A percentile compares a stretch with the other conserved stretches of the same genome.
phyloP scores from a whole-genome alignment of 2,329 filamentous ascomycete genomes.

The Scytalidium lignicola region DNA sequence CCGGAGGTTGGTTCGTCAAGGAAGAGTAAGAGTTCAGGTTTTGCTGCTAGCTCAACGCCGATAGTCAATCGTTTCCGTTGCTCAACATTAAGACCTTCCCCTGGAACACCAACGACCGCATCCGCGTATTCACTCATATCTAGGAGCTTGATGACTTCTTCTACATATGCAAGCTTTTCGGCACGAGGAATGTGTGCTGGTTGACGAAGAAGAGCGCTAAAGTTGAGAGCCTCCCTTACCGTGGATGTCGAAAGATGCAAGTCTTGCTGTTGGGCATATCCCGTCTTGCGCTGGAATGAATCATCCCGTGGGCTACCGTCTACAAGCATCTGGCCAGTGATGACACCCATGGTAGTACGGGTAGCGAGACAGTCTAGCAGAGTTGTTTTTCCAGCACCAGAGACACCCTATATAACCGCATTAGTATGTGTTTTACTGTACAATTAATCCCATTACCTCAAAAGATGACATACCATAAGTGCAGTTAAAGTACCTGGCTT shows the following conservation, averaged over 20 bases:
- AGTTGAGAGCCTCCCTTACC: constrained; percentile 79
- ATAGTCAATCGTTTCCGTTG: constrained; percentile 79
- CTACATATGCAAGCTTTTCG: constrained; percentile 81
- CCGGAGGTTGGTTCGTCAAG: constrained; percentile 91
- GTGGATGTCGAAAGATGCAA: constrained; percentile 77
- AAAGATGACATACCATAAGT: constrained; percentile 40
- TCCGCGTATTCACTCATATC: constrained; percentile 87
- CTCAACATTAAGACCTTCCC: constrained; percentile 73
- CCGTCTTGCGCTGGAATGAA: constrained; percentile 85
- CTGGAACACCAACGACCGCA: constrained; percentile 84
- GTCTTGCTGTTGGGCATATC: constrained; percentile 89
- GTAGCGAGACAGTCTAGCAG: constrained; percentile 79
- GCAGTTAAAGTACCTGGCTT: constrained; percentile 64
- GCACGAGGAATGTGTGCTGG: constrained; percentile 63
- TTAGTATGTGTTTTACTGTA: constrained; percentile 51
- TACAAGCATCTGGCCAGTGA: constrained; percentile 74
- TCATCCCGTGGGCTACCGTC: constrained; percentile 61
- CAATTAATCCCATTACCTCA: background rate
- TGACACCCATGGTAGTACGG: constrained; percentile 83
- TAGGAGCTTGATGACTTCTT: constrained; percentile 65
- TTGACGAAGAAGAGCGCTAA: constrained; percentile 79
- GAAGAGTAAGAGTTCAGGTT: constrained; percentile 75
- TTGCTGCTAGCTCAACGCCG: constrained; percentile 88
- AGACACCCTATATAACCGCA: constrained; percentile 42
- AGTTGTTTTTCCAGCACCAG: constrained; percentile 85